Percentiles rank a stretch among this genome's conserved stretches.
Evolutionary conservation across 768 basidiomycete genomes (phyloP).

Genomic region (Podaxis pistillaris): DNA sequence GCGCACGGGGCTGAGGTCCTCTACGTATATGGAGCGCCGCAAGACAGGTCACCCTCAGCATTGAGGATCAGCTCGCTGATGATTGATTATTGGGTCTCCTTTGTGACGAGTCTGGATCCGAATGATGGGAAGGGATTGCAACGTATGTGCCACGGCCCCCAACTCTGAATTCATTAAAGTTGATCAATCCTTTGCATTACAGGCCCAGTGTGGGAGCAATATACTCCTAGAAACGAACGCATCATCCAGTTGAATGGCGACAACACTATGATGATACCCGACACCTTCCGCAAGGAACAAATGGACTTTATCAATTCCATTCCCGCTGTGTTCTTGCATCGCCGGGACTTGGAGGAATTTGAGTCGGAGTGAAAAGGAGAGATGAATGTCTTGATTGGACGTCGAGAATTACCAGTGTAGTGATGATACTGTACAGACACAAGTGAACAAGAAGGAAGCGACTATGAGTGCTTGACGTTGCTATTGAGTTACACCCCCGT

Average conservation of each 20-base stretch:
- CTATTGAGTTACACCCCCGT: not conserved
- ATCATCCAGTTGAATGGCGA: slow-evolving; percentile 31
- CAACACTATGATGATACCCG: slow-evolving; percentile 33
- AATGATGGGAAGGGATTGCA: slow-evolving; percentile 34
- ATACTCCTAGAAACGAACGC: slow-evolving; percentile 22
- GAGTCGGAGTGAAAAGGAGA: slow-evolving; percentile 6
- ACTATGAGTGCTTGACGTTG: not conserved
- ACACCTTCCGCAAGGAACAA: slow-evolving; percentile 34
- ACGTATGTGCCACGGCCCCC: slow-evolving; percentile 21
- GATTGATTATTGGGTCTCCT: slow-evolving; percentile 45
- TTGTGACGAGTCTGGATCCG: slow-evolving; percentile 35
- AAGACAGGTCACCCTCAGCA: slow-evolving; percentile 22
- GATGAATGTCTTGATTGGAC: not conserved
- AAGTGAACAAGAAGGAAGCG: no score
- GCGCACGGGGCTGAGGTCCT: slow-evolving; percentile 31
- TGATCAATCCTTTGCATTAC: not conserved
- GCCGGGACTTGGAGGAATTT: slow-evolving; percentile 20
- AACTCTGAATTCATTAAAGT: not conserved
- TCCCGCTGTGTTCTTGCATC: slow-evolving; percentile 22
- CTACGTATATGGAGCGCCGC: slow-evolving; percentile 33
- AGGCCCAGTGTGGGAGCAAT: slow-evolving; percentile 32
- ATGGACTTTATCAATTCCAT: slow-evolving; percentile 35
- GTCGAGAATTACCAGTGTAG: slow-evolving; percentile 9
- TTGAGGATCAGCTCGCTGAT: slow-evolving; percentile 29
- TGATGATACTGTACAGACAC: no score